phyloP scores from a whole-genome alignment of 768 basidiomycete species.

The Crassisporium funariophilum region DNA sequence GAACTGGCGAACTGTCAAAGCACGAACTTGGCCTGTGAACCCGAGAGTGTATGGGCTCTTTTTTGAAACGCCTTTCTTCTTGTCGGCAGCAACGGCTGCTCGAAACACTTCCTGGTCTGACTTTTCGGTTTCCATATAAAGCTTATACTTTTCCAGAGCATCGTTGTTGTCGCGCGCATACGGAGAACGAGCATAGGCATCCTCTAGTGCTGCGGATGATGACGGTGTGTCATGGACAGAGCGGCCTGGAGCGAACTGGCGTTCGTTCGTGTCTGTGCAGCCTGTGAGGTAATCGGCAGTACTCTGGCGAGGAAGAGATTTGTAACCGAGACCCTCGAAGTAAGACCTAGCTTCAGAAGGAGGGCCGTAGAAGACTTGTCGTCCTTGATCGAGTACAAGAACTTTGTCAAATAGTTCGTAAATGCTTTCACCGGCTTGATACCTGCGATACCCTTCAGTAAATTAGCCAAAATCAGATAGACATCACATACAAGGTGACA shows the following conservation, averaged over 20 bases:
- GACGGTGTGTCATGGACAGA: conserved; percentile 62
- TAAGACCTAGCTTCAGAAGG: conserved; percentile 73
- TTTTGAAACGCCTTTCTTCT: conserved; percentile 75
- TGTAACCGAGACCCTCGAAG: conserved; percentile 76
- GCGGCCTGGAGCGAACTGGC: conserved; percentile 69
- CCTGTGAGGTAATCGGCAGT: conserved; percentile 86
- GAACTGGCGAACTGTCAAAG: conserved; percentile 74
- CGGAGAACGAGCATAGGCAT: conserved; percentile 55
- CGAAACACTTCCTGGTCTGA: conserved; percentile 78
- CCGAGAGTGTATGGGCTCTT: conserved; percentile 85
- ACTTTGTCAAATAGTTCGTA: conserved; percentile 87
- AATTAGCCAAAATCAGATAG: neutral
- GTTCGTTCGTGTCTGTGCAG: conserved; percentile 84
- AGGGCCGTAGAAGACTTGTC: conserved; percentile 81
- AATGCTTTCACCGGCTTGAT: conserved; percentile 82
- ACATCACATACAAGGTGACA: conserved; percentile 60
- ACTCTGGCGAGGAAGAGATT: conserved; percentile 76
- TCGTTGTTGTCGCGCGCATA: conserved; percentile 45
- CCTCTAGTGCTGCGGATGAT: conserved; percentile 68
- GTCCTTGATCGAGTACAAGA: conserved; percentile 78
- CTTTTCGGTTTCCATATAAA: conserved; percentile 57
- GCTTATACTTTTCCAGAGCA: conserved; percentile 57
- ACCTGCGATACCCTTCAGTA: conserved; percentile 36
- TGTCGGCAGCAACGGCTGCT: conserved; percentile 72
- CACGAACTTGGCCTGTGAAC: conserved; percentile 71